Percentiles rank a stretch among this genome's conserved stretches.
phyloP scores from a whole-genome alignment of 768 basidiomycete species.

The Leccinum longicurvipes region DNA sequence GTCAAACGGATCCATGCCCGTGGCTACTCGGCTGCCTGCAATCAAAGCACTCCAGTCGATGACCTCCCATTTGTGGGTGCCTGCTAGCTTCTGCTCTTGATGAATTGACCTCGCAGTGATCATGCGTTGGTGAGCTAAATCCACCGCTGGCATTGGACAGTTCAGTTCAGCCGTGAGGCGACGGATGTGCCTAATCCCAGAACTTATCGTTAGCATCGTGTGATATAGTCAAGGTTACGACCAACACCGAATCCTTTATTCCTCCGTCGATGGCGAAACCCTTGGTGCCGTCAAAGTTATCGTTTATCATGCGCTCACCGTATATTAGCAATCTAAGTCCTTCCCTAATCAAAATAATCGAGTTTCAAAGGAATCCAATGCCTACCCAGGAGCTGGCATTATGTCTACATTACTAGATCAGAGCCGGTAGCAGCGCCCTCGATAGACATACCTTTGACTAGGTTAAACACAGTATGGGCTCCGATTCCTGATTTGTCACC shows the following conservation, averaged over 20 bases:
- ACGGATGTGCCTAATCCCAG: constrained; percentile 55
- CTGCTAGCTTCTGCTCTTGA: constrained; percentile 39
- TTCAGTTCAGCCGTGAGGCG: constrained; percentile 62
- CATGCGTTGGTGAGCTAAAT: constrained; percentile 73
- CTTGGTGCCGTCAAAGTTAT: constrained; percentile 67
- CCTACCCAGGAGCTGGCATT: constrained; percentile 62
- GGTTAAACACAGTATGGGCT: constrained; percentile 49
- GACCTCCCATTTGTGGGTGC: constrained; percentile 49
- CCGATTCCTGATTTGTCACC: constrained; percentile 83
- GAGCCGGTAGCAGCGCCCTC: constrained; percentile 7
- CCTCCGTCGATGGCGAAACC: constrained; percentile 87
- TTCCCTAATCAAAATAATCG: constrained; percentile 1
- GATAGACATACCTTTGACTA: constrained; percentile 52
- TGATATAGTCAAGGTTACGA: constrained; percentile 4
- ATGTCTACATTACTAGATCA: constrained; percentile 43
- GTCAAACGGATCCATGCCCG: constrained; percentile 55
- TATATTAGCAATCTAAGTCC: constrained; percentile 48
- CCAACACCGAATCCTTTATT: constrained; percentile 75
- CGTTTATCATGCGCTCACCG: constrained; percentile 65
- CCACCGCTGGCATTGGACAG: constrained; percentile 68
- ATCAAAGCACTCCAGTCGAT: constrained; percentile 85
- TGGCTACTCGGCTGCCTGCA: constrained; percentile 71
- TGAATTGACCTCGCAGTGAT: constrained; percentile 77
- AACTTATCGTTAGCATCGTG: constrained; percentile 2
- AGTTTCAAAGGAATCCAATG: background rate